Conservation (phyloP, 164 flowering plant species). For the Paratinospora sagittata region DNA sequence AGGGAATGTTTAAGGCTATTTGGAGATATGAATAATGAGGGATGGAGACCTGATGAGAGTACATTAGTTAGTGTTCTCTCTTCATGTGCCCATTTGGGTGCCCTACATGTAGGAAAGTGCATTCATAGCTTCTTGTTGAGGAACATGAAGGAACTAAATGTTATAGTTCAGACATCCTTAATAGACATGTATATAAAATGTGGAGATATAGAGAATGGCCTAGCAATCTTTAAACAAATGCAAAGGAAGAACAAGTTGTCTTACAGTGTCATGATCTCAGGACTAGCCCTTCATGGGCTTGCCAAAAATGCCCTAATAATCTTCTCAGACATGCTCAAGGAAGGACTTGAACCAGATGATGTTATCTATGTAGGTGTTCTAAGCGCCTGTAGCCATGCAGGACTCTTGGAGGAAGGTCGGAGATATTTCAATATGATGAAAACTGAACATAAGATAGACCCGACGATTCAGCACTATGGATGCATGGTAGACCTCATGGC, state of each 20-base stretch:
- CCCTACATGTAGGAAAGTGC: slow-evolving; percentile 52
- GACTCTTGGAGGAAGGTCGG: slow-evolving; percentile 56
- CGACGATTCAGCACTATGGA: slow-evolving; percentile 69
- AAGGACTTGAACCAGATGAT: slow-evolving; percentile 54
- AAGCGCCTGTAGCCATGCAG: slow-evolving; percentile 68
- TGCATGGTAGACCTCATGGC: slow-evolving; percentile 80
- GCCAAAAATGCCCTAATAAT: slow-evolving; percentile 47
- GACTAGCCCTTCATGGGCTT: slow-evolving; percentile 63
- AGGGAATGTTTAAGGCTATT: slow-evolving; percentile 49
- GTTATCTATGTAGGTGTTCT: slow-evolving; percentile 57
- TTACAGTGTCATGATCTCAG: slow-evolving; percentile 66
- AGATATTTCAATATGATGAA: slow-evolving; percentile 46
- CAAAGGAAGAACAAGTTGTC: slow-evolving; percentile 38
- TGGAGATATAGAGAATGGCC: slow-evolving; percentile 53
- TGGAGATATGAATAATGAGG: slow-evolving; percentile 39
- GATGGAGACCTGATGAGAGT: slow-evolving; percentile 72
- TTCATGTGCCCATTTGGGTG: slow-evolving; percentile 66
- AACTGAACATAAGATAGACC: slow-evolving; percentile 49
- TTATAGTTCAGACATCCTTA: slow-evolving; percentile 54
- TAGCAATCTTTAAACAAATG: slow-evolving; percentile 42
- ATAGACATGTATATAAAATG: slow-evolving; percentile 79
- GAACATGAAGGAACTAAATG: slow-evolving; percentile 52
- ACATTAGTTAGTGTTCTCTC: slow-evolving; percentile 59
- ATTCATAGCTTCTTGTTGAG: slow-evolving; percentile 51
- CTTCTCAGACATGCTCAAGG: slow-evolving; percentile 55